Evolutionary conservation across 1,284 basidiomycete species (phyloP).

Genomic region (Leccinum fuscescens): DNA sequence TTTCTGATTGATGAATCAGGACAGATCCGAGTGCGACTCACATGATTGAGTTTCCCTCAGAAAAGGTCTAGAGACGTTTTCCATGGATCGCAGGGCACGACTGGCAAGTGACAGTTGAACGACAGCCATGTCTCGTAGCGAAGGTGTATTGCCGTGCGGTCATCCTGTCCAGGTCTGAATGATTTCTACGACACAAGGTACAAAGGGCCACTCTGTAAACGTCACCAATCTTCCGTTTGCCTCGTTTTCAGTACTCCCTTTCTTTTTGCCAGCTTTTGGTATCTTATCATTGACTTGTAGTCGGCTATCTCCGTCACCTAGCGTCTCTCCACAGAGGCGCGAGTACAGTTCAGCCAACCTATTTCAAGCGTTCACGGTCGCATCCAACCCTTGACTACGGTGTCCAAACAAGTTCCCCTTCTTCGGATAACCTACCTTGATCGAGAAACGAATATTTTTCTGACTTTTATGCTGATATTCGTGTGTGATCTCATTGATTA

Average conservation of each 20-base stretch:
- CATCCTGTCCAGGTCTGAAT: background rate
- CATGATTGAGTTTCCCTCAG: background rate
- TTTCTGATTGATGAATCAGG: too few species aligned
- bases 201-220: background rate
- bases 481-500: background rate
- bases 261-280: background rate
- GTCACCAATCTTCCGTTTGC: too few species aligned
- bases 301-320: background rate
- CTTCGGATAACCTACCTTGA: too few species aligned
- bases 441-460: too few species aligned
- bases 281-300: background rate
- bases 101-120: background rate
- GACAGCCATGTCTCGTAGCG: background rate
- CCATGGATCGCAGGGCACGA: background rate
- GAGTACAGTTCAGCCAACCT: too few species aligned
- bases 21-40: too few species aligned
- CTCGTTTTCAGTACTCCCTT: too few species aligned
- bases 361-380: too few species aligned
- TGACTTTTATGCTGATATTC: too few species aligned
- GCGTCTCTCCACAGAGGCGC: too few species aligned
- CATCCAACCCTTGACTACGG: too few species aligned
- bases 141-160: background rate
- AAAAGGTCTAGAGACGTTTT: background rate
- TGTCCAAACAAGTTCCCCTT: too few species aligned
- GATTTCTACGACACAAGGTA: background rate